Evolutionary conservation across 2,329 filamentous ascomycete species (phyloP), one percentile per base, ranked within the genome.

Genomic region (Paradendryphiella salina): DNA sequence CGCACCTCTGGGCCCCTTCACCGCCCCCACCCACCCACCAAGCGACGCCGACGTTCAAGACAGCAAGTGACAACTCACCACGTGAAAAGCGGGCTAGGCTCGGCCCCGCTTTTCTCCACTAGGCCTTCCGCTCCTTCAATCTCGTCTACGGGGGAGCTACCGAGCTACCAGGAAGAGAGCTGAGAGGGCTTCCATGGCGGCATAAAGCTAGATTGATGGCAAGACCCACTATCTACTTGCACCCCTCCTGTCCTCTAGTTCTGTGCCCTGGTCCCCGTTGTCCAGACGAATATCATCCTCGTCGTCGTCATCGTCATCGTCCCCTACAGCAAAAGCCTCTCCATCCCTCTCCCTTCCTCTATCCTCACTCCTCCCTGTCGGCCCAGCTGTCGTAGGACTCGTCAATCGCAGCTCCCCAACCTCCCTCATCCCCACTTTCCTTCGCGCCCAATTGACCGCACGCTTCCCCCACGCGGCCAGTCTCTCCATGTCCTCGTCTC

Each of bases 401-500:
- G 15, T 42, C 32, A 71, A 32, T 54, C 64, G 54, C 15, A 72
- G 63, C 23, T 60, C 61, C 9, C 63, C 63, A 51, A 33, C 64
- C 40, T 47, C 46, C 33, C 15, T 50, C 48, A 37, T 52, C n/a
- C 33, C 65, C 40, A 53, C 52, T 26, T 52, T 55, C 35, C 58
- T 57, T 33, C 66, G 61, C 3, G 66, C 54, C 65, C 59, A 65
- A 18, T 52, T 41, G 1, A 60, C 55, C 13, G 53, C 29, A 11
- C 40, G 47, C 29, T 46, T 64, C 17, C 71, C 52, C 8, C 54
- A 47, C 0, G 48, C 53, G 47, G 59, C 69, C 13, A 71, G 3
- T 41, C 55, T 62, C 50, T 73, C 71, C 60, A 71, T 62, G 0
- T 61, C 40, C 47, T 67, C 67, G 17, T 72, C 63, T n/a, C 58